Evolutionary conservation across 2,329 filamentous ascomycete genomes (phyloP).

Genomic region (Clathrospora elynae): DNA sequence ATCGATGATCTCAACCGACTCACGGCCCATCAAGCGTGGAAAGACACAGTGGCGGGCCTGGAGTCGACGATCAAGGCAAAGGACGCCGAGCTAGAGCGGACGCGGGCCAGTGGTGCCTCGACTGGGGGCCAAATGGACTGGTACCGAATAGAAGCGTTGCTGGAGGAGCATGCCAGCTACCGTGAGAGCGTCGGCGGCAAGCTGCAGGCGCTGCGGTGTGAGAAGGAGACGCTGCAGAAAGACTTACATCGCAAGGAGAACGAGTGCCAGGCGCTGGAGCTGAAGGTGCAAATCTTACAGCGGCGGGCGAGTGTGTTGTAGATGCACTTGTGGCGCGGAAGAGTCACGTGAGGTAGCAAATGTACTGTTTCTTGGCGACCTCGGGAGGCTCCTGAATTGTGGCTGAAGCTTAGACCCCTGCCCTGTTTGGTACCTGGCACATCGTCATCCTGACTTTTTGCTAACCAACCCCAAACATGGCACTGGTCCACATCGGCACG

Average conservation of each 20-base stretch:
- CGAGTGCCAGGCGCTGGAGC: slow-evolving; percentile 47
- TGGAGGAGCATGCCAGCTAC: slow-evolving; percentile 49
- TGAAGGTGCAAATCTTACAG: slow-evolving; percentile 43
- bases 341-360: background rate
- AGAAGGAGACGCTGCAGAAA: slow-evolving; percentile 49
- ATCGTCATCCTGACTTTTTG: slow-evolving; percentile 24
- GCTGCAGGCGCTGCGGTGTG: slow-evolving; percentile 47
- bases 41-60: slow-evolving; percentile 37
- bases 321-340: no score
- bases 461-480: no score
- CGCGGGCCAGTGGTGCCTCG: slow-evolving; percentile 16
- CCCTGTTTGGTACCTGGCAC: slow-evolving; percentile 20
- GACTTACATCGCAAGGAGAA: slow-evolving; percentile 50
- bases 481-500: no score
- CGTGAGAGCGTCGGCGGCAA: slow-evolving; percentile 46
- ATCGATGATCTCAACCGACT: slow-evolving; percentile 43
- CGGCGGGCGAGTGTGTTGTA: slow-evolving; percentile 24
- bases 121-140: slow-evolving; percentile 30
- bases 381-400: background rate
- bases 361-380: slow-evolving; percentile 3
- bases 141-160: slow-evolving; percentile 46
- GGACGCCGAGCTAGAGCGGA: slow-evolving; percentile 35
- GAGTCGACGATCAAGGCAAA: slow-evolving; percentile 39
- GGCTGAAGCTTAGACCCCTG: slow-evolving; percentile 18
- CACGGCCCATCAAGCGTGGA: slow-evolving; percentile 47